A percentile compares a stretch with the other conserved stretches of the same genome.
Evolutionary conservation across 2,329 filamentous ascomycete species (phyloP).

Genomic region (Drechslerella coelobrocha): DNA sequence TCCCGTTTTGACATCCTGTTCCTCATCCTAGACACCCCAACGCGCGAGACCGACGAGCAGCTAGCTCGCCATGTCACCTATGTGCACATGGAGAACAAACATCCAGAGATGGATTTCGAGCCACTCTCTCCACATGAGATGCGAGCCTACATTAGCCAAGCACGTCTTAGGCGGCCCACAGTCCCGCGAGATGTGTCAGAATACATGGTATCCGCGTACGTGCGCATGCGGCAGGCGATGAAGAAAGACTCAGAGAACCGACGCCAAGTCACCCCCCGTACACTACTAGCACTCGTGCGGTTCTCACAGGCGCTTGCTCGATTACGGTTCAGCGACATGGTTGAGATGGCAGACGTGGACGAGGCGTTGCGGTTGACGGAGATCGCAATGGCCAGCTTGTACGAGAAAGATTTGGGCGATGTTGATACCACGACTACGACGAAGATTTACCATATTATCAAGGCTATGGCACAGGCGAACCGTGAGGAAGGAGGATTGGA

Average conservation of each 20-base stretch:
- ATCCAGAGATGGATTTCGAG: conserved; percentile 73
- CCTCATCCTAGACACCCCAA: conserved; percentile 92
- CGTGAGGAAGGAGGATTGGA: conserved; percentile 74
- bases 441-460: conserved; percentile 94
- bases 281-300: conserved; percentile 88
- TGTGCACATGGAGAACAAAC: conserved; percentile 95
- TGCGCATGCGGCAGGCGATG: conserved; percentile 89
- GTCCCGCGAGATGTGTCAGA: conserved; percentile 87
- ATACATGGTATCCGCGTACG: conserved; percentile 97
- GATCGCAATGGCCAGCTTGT: conserved; percentile 89
- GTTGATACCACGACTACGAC: conserved; percentile 77
- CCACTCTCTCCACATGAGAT: conserved; percentile 87
- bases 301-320: conserved; percentile 91
- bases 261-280: conserved; percentile 92
- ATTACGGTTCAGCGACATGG: conserved; percentile 82
- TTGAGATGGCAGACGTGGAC: conserved; percentile 91
- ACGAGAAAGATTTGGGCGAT: conserved; percentile 67
- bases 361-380: conserved; percentile 90
- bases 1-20: conserved; percentile 98
- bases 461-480: conserved; percentile 81
- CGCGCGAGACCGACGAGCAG: conserved; percentile 86
- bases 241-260: conserved; percentile 81
- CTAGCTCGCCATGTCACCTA: conserved; percentile 93
- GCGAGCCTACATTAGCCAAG: conserved; percentile 92
- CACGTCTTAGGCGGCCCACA: conserved; percentile 83